Evolutionary conservation across 139 green algal genomes (phyloP).

Genomic region (Chlorella vulgaris): DNA sequence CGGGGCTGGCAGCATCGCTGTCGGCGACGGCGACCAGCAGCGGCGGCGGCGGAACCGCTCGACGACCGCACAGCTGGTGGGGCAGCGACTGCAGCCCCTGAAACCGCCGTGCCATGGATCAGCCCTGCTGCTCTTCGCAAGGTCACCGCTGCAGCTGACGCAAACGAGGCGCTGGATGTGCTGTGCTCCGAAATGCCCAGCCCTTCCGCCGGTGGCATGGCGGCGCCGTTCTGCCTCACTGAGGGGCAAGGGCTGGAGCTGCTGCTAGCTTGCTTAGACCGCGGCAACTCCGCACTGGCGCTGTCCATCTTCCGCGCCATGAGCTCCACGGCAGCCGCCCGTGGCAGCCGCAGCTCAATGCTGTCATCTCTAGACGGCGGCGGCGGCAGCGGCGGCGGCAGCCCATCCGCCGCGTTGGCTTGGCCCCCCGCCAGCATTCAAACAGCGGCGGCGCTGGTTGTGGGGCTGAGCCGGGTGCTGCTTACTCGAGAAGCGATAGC

Average conservation of each 20-base stretch:
- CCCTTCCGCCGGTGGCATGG: too few species aligned
- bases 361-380: too few species aligned
- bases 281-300: conserved; percentile 69
- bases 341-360: background rate
- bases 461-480: conserved; percentile 74
- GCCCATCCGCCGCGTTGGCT: background rate
- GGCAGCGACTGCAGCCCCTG: background rate
- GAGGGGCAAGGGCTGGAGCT: conserved; percentile 43
- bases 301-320: conserved; percentile 73
- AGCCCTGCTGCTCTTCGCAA: conserved; percentile 28
- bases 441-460: conserved; percentile 64
- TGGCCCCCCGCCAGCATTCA: conserved; percentile 70
- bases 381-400: too few species aligned
- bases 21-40: too few species aligned
- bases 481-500: conserved; percentile 75
- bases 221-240: too few species aligned
- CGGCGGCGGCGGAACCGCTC: too few species aligned
- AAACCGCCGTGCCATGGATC: conserved; percentile 9
- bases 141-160: conserved; percentile 20
- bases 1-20: too few species aligned
- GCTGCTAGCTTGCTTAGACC: conserved; percentile 57
- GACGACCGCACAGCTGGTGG: background rate
- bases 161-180: conserved; percentile 33
- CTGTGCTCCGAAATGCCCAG: background rate
- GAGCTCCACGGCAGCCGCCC: conserved; percentile 35